A percentile compares a stretch with the other conserved stretches of the same genome.
These are phyloP conservation scores for Lachancea waltii DNA, from an alignment of 805 yeast genomes.

Conservation along the genomic window DNA sequence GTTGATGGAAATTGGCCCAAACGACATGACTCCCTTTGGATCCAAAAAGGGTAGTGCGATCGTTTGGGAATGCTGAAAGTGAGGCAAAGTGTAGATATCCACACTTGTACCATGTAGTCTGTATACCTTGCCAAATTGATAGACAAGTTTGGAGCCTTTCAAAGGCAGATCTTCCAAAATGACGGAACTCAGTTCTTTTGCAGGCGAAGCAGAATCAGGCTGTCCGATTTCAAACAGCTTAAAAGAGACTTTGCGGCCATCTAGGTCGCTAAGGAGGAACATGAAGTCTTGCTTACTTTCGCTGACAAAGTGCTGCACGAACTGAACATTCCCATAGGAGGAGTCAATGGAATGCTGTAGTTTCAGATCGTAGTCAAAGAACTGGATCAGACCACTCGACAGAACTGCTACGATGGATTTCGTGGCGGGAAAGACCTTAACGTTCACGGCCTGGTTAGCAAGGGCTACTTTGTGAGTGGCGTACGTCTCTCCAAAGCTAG, in stretches of 20 bases:
- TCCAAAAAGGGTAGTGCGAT: slow-evolving; percentile 24
- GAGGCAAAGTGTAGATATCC: slow-evolving; percentile 21
- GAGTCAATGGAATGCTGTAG: slow-evolving; percentile 19
- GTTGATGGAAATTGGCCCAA: slow-evolving; percentile 27
- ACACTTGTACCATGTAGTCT: slow-evolving; percentile 17
- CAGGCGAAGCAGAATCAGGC: slow-evolving; percentile 10
- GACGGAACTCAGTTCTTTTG: slow-evolving; percentile 23
- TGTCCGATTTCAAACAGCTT: slow-evolving; percentile 20
- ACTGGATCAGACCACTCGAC: slow-evolving; percentile 27
- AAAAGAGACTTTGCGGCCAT: slow-evolving; percentile 19
- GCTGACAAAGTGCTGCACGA: slow-evolving; percentile 19
- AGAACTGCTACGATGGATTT: slow-evolving; percentile 22
- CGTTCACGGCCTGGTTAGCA: slow-evolving; percentile 15
- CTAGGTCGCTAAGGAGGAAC: slow-evolving; percentile 20
- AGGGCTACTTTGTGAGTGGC: slow-evolving; percentile 14
- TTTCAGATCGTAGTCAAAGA: slow-evolving; percentile 23
- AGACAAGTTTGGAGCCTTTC: slow-evolving; percentile 19
- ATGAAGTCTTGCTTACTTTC: slow-evolving; percentile 15
- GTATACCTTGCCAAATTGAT: slow-evolving; percentile 26
- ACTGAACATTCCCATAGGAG: slow-evolving; percentile 20
- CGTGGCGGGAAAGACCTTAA: slow-evolving; percentile 16
- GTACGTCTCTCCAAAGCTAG: slow-evolving; percentile 14
- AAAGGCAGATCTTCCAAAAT: slow-evolving; percentile 20
- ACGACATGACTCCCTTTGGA: slow-evolving; percentile 14
- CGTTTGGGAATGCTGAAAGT: slow-evolving; percentile 20